Evolutionary conservation across 2,329 filamentous ascomycete species (phyloP), one percentile per base, ranked within the genome.

Genomic region (Laburnicola sp.): DNA sequence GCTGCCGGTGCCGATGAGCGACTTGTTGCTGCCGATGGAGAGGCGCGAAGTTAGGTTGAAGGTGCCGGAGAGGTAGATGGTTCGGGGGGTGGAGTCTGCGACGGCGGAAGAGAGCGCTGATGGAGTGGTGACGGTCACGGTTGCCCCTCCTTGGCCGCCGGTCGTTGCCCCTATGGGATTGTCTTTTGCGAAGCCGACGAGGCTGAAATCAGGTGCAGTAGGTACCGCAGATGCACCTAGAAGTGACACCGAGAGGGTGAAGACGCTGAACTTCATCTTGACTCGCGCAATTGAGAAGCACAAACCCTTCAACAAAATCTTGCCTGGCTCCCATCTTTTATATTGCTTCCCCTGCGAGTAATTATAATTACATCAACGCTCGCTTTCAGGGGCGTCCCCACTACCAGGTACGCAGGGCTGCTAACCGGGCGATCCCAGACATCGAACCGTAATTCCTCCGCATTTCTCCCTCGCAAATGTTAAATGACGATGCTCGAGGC

Each of bases 11-110:
- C 76, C 76, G 11, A 72, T 64, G 31, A 64, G 48, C 26, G 58
- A 63, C 38, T 74, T 79, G 59, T 80, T 78, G 47, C 74, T 76
- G 22, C 76, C 76, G 21, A 80, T 62, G 43, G 69, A 71, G 7
- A 80, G 70, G 21, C 76, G 75, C 0, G 72, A 51, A 2, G 74
- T 68, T 0, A 80, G 66, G 16, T 68, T 71, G 64, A 79, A 74
- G 5, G 64, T 66, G 16, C 75, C 77, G 23, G 79, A 70, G 39
- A 45, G 34, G 51, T 76, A 74, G 28, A 82, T 72, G 31, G 74
- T 76, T 10, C 56, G 58, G 2, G 67, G 64, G 7, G 53, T 55
- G 32, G 56, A 56, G 22, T 57, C 64, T 31, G 56, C 59, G 42
- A 69, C 62, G 30, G 67, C 68, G 11, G 62, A 59, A 30, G 63